Evolutionary conservation across 345 rosid species (phyloP).

Genomic region (Erucastrum elatum): DNA sequence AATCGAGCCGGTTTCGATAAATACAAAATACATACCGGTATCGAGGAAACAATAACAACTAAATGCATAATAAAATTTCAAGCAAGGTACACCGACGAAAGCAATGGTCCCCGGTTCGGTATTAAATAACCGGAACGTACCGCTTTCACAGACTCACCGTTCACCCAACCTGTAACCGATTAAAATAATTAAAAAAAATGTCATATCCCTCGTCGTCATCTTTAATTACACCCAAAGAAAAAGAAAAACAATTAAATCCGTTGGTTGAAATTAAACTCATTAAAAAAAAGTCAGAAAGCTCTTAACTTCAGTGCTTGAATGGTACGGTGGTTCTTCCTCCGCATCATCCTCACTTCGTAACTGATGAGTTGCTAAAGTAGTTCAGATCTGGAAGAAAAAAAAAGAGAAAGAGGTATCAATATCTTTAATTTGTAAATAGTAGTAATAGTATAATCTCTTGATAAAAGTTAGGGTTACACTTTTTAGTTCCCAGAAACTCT

Average conservation of each 20-base stretch:
- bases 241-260: conserved; percentile 30
- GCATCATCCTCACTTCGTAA: conserved; percentile 15
- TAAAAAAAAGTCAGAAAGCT: conserved; percentile 5
- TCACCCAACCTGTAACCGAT: conserved; percentile 27
- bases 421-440: neutral
- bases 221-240: conserved; percentile 11
- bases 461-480: conserved; percentile 30
- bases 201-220: conserved; percentile 11
- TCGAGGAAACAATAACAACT: neutral
- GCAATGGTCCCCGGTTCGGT: conserved; percentile 36
- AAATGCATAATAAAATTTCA: neutral
- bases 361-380: conserved; percentile 16
- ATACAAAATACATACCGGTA: too few species aligned
- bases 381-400: conserved; percentile 41
- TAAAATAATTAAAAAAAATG: neutral
- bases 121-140: conserved; percentile 26
- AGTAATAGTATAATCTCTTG: neutral
- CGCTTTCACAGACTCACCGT: conserved; percentile 17
- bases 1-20: too few species aligned
- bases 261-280: conserved; percentile 16
- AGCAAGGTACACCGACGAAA: neutral
- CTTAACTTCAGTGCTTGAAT: conserved; percentile 27
- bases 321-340: conserved; percentile 26
- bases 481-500: conserved; percentile 23
- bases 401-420: conserved; percentile 15